phyloP scores from a whole-genome alignment of 257 asterid genomes.

The Marsdenia floribunda region DNA sequence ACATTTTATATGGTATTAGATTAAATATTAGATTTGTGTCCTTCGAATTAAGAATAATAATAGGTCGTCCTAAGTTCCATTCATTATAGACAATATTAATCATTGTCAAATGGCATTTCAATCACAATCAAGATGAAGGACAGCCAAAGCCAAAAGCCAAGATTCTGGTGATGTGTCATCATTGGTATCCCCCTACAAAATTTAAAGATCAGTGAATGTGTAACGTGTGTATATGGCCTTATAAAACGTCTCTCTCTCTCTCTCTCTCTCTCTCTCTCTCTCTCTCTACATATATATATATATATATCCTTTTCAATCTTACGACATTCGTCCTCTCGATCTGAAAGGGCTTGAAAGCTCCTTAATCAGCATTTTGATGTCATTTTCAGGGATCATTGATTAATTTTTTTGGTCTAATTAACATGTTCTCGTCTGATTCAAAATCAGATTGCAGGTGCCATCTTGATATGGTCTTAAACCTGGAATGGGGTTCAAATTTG shows the following conservation, averaged over 20 bases:
- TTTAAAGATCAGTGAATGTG: not conserved
- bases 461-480: not conserved
- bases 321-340: not conserved
- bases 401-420: not conserved
- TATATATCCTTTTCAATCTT: conserved; percentile 10
- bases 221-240: not conserved
- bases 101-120: conserved; percentile 8
- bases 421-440: not conserved
- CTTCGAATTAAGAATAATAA: not conserved
- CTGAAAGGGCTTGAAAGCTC: not conserved
- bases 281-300: too few relatives aligned
- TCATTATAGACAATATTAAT: not conserved
- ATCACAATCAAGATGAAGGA: conserved; percentile 27
- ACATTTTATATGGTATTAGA: too few relatives aligned
- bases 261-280: too few relatives aligned
- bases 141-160: conserved; percentile 47
- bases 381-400: conserved; percentile 1
- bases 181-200: not conserved
- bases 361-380: conserved; percentile 8
- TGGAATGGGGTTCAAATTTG: not conserved
- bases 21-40: too few relatives aligned
- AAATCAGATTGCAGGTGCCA: not conserved
- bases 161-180: conserved; percentile 28
- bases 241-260: not conserved
- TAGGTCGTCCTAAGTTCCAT: not conserved